Evolutionary conservation across 2,329 filamentous ascomycete genomes (phyloP), one percentile per base, ranked within the genome.

Genomic region (Calonectria leucothoes): DNA sequence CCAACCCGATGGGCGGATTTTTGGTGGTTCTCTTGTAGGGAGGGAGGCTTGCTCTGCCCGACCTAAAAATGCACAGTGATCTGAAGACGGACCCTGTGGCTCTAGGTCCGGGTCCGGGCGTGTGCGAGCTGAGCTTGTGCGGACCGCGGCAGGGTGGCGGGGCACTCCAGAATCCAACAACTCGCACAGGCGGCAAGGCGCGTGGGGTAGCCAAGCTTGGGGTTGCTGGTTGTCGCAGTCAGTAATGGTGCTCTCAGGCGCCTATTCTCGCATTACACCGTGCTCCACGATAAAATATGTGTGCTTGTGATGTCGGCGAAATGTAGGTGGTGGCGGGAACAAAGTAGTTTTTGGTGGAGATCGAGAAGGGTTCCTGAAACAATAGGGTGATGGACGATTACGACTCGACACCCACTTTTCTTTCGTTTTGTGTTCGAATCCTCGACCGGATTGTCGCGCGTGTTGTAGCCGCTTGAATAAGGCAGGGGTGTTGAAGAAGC

Each of bases 81-180:
- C 49, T 49, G n/a, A 71, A 65, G 33, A 49, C 59, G 51, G 57
- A 69, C 39, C 70, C 65, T 49, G 66, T 33, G 20, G 66, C 49
- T 35, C 7, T 48, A n/a, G 39, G 39, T 42, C 39, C 25, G 37
- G 59, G 29, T 45, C 37, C 27, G 37, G 55, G 55, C 55, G 31
- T 27, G 31, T 33, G 17, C n/a, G 33, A 61, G 35, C 25, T 67
- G 65, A 52, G n/a, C 45, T 66, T 48, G 68, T 55, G 48, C 31
- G 31, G 64, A 59, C 55, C 64, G 55, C 68, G 68, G 63, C 70
- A 61, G 55, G 65, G 48, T 55, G 70, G 65, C 57, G 70, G 65
- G 70, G 65, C 48, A 51, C 35, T 64, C 33, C 67, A 55, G 65
- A 72, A 65, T 52, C 23, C 61, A 65, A 66, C 66, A 37, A 39